Conservation (phyloP, 805 yeast species). For the Diddensiella transvaalensis region DNA sequence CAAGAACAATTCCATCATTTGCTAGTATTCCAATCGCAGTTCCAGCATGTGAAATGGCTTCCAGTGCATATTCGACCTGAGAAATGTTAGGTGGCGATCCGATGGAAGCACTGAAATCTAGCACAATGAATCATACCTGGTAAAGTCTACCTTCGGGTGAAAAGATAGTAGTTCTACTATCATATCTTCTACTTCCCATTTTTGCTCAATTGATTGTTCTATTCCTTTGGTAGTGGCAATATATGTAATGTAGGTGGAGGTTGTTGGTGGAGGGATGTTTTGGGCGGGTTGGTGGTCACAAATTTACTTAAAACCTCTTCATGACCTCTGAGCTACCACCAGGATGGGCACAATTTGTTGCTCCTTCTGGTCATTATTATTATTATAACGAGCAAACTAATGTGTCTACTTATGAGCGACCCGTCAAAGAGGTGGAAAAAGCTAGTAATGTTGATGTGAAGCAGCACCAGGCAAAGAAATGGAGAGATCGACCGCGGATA, state of each 20-base stretch:
- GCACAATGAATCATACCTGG: slow-evolving; percentile 50
- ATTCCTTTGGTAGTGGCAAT: no score
- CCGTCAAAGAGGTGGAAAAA: slow-evolving; percentile 22
- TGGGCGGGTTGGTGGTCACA: not conserved
- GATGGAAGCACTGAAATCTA: not conserved
- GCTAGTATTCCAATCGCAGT: slow-evolving; percentile 77
- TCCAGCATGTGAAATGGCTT: slow-evolving; percentile 81
- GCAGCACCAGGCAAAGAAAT: slow-evolving; percentile 6
- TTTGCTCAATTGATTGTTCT: not conserved
- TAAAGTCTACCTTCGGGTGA: slow-evolving; percentile 98
- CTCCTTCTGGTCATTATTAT: slow-evolving; percentile 40
- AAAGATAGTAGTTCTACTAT: slow-evolving; percentile 96
- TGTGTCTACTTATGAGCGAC: slow-evolving; percentile 39
- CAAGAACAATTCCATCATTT: slow-evolving; percentile 84
- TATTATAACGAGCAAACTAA: slow-evolving; percentile 39
- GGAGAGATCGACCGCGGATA: slow-evolving; percentile 18
- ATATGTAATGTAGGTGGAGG: no score
- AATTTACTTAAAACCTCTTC: not conserved
- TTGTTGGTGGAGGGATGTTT: no score
- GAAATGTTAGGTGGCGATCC: not conserved
- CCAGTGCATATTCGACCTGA: slow-evolving; percentile 90
- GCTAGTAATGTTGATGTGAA: not conserved
- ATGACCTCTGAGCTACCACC: slow-evolving; percentile 23
- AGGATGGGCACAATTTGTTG: slow-evolving; percentile 38
- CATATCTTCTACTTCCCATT: slow-evolving; percentile 75